These are phyloP conservation scores for Mucor mucedo DNA, from an alignment of 371 early-diverging fungal species.

Conservation along the genomic window DNA sequence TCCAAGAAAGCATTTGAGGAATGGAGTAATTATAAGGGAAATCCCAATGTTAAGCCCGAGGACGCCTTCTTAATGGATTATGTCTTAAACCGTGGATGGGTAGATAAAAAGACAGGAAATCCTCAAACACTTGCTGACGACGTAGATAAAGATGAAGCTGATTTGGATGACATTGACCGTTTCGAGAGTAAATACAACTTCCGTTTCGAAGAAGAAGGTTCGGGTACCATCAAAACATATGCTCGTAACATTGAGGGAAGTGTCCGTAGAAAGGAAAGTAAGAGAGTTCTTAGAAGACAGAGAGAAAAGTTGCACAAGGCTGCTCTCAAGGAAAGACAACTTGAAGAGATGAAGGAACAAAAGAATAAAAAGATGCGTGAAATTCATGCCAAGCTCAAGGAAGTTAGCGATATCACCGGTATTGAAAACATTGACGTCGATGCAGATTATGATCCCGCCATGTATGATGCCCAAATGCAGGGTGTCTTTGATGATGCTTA, in stretches of 20 bases:
- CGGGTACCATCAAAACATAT: conserved; percentile 68
- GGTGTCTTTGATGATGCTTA: conserved; percentile 77
- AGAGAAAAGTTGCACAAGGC: conserved; percentile 72
- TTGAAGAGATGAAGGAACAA: conserved; percentile 85
- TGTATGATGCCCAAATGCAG: conserved; percentile 84
- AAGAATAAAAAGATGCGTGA: conserved; percentile 90
- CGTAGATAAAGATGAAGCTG: conserved; percentile 68
- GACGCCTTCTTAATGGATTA: conserved; percentile 92
- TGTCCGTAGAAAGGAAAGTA: conserved; percentile 74
- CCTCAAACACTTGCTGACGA: conserved; percentile 50
- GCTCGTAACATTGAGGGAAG: conserved; percentile 80
- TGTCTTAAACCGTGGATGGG: conserved; percentile 94
- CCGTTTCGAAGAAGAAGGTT: conserved; percentile 89
- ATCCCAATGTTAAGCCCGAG: conserved; percentile 60
- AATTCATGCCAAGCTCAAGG: conserved; percentile 74
- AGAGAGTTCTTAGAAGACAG: conserved; percentile 74
- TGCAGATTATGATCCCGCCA: conserved; percentile 87
- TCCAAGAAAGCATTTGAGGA: conserved; percentile 62
- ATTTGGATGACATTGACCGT: conserved; percentile 77
- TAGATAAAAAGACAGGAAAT: conserved; percentile 68
- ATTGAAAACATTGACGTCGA: conserved; percentile 86
- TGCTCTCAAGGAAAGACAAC: conserved; percentile 67
- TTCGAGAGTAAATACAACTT: conserved; percentile 93
- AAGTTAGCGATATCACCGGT: conserved; percentile 88
- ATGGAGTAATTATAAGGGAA: conserved; percentile 65